Conservation (phyloP, 306 rosid genomes). For the Cucumis melo region DNA sequence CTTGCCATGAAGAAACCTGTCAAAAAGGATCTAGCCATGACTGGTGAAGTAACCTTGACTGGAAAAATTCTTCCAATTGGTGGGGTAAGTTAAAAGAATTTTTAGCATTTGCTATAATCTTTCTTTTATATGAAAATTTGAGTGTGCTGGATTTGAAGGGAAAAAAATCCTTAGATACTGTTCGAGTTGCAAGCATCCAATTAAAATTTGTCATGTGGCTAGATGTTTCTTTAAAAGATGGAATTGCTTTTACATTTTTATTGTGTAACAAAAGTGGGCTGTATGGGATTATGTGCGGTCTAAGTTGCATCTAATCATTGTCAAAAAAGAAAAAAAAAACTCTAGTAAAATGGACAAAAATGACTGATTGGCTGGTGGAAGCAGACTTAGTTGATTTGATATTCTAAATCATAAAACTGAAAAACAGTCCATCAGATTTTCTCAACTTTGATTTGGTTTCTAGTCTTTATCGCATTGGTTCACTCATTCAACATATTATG, state of each 20-base stretch:
- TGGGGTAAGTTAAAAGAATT: conserved; percentile 50
- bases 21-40: conserved; percentile 92
- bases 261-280: no score
- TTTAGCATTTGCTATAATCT: not conserved
- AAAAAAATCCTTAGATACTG: no score
- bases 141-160: no score
- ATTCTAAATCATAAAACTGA: not conserved
- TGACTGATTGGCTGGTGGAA: not conserved
- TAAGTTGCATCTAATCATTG: no score
- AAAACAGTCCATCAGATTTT: not conserved
- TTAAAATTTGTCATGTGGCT: no score
- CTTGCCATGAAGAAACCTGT: conserved; percentile 80
- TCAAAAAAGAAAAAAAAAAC: no score
- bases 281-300: no score
- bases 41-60: conserved; percentile 93
- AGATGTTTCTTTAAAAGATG: no score
- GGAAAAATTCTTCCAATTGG: conserved; percentile 99
- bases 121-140: not conserved
- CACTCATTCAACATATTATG: conserved; percentile 5
- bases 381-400: not conserved
- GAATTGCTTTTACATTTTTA: no score
- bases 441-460: not conserved
- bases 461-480: not conserved
- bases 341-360: not conserved
- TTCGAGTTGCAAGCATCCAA: no score